Base-by-base conservation (phyloP, 1,284 basidiomycete genomes). In the Boletus sp. region DNA sequence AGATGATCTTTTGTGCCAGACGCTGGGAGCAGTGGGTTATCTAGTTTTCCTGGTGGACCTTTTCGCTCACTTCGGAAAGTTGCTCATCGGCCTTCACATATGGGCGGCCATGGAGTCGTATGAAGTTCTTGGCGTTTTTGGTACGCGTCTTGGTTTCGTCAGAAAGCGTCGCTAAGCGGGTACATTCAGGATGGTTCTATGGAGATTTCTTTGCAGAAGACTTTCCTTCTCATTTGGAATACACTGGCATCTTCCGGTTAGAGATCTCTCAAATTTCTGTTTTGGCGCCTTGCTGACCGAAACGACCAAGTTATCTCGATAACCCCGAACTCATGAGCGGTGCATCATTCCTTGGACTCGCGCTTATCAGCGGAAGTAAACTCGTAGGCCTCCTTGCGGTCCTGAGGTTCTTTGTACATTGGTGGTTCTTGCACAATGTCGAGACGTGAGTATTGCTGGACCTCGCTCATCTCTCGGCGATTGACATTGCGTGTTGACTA, bases 161-260 rank as follows among this genome's bases (percentile, higher is more conserved):
- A 26, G 41, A 33, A 34, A 43, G 25, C 10, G 17, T 9, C 29
- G 17, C 51, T 49, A 26, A 62, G n/a, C 41, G 16, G 14, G 16
- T 26, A 17, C 19, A 5, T 33, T 8, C 45, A 91, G 89, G 94
- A 16, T 97, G 94, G 94, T 93, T 95, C 71, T 97, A 94, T 60
- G 92, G 92, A 19, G 95, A 99, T 69, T 99, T 99, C 71, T 99
- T 98, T 77, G 87, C 97, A 65, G 84, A 92, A 57, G 90, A 93
- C 57, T 95, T 92, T 66, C 93, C 95, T 2, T 74, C 89, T 1
- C 84, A 92, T 55, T 74, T 98, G 8, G 91, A 94, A 53, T 98
- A 98, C 67, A 95, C 92, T 42, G 95, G 95, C 26, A 98, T 99
- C 59, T 97, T 94, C 70, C 82, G 91, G 80, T 88, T 54, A 29